phyloP scores from a whole-genome alignment of 352 stramenopile species.

The Globisporangium canariense region DNA sequence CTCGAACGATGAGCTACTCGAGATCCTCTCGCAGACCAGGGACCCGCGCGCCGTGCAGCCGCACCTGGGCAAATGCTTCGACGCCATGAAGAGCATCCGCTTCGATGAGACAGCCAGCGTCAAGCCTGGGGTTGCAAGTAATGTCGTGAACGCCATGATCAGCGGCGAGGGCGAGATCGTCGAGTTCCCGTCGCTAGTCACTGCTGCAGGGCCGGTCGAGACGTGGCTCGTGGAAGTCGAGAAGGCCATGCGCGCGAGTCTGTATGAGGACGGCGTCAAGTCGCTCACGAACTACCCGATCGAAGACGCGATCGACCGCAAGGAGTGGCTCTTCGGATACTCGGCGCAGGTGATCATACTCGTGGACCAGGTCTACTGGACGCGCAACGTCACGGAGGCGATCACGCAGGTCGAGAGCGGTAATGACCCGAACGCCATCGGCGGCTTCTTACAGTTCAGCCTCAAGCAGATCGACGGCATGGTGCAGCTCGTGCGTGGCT shows the following conservation, averaged over 20 bases:
- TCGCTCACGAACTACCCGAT: conserved; percentile 84
- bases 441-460: conserved; percentile 85
- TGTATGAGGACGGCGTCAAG: conserved; percentile 86
- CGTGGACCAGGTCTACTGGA: conserved; percentile 92
- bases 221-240: conserved; percentile 86
- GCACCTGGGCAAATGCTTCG: conserved; percentile 91
- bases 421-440: conserved; percentile 65
- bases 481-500: conserved; percentile 86
- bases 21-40: conserved; percentile 89
- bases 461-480: conserved; percentile 91
- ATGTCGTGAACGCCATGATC: conserved; percentile 78
- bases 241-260: conserved; percentile 79
- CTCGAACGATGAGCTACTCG: conserved; percentile 90
- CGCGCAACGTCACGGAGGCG: conserved; percentile 78
- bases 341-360: conserved; percentile 87
- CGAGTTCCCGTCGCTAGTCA: conserved; percentile 63
- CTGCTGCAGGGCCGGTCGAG: conserved; percentile 85
- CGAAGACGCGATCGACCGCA: conserved; percentile 85
- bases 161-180: conserved; percentile 88
- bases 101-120: conserved; percentile 52
- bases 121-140: conserved; percentile 29
- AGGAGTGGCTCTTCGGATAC: conserved; percentile 89
- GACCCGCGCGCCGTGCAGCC: conserved; percentile 88
- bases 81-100: conserved; percentile 90
- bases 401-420: conserved; percentile 74